These are phyloP conservation scores for Sporobolomyces phaffii DNA, from an alignment of 768 basidiomycete genomes.

Conservation along the genomic window DNA sequence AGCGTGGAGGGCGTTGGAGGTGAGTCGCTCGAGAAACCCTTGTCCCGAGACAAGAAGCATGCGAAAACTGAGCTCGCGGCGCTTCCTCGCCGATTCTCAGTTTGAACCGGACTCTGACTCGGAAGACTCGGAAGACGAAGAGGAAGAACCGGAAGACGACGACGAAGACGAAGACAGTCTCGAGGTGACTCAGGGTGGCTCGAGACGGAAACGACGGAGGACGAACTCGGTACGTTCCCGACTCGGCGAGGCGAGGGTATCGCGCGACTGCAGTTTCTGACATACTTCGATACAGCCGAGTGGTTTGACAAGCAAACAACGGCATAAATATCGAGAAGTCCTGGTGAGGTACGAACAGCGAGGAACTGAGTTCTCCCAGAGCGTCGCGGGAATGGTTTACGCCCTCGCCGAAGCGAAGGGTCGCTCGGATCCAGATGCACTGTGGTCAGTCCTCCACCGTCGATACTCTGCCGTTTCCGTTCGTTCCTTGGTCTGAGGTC, in stretches of 20 bases:
- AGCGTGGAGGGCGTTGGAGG: constrained; percentile 79
- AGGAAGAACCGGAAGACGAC: constrained; percentile 47
- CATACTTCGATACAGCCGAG: too few relatives aligned
- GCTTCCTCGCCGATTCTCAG: constrained; percentile 48
- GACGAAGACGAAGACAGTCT: constrained; percentile 51
- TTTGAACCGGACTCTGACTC: constrained; percentile 71
- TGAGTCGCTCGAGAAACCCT: too few relatives aligned
- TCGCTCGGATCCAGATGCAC: constrained; percentile 82
- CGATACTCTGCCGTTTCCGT: neutral
- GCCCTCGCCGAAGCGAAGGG: constrained; percentile 83
- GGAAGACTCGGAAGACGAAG: constrained; percentile 45
- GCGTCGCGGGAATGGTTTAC: constrained; percentile 81
- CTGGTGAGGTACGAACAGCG: constrained; percentile 75
- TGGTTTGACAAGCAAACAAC: constrained; percentile 65
- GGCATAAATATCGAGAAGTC: constrained; percentile 57
- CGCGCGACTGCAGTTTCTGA: too few relatives aligned
- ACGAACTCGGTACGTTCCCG: constrained; percentile 46
- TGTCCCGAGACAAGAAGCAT: too few relatives aligned
- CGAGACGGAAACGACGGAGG: constrained; percentile 57
- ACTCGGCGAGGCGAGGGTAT: constrained; percentile 5
- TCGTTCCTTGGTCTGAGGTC: neutral
- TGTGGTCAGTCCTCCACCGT: constrained; percentile 61
- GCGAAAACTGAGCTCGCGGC: neutral
- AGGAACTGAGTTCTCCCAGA: constrained; percentile 83
- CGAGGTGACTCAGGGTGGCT: constrained; percentile 39